These are phyloP conservation scores for Mycena vulgaris DNA, from an alignment of 768 basidiomycete genomes.

Conservation along the genomic window DNA sequence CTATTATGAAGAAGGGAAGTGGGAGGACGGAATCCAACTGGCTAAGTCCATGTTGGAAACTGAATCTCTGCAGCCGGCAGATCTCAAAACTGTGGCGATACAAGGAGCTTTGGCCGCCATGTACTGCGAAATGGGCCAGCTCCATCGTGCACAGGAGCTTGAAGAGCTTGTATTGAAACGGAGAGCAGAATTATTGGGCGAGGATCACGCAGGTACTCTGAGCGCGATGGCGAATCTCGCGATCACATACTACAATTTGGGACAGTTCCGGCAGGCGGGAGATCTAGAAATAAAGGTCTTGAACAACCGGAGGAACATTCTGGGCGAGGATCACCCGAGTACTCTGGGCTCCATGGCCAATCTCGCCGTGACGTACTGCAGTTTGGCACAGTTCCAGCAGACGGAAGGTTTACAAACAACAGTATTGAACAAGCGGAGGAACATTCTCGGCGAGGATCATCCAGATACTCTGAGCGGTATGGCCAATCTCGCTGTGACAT, in stretches of 20 bases:
- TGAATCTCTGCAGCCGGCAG: neutral
- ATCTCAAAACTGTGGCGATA: neutral
- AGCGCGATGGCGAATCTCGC: neutral
- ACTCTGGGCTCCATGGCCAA: neutral
- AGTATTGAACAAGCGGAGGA: no score
- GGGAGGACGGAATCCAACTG: neutral
- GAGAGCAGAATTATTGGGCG: neutral
- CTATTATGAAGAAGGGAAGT: neutral
- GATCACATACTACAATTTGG: neutral
- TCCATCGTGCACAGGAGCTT: neutral
- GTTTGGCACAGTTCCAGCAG: neutral
- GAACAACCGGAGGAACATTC: neutral
- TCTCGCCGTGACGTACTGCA: neutral
- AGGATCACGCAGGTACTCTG: neutral
- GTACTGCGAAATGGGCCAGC: neutral
- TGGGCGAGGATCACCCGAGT: constrained; percentile 1
- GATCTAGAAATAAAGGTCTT: neutral
- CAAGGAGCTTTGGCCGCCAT: neutral
- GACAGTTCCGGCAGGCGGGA: neutral
- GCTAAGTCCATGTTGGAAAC: neutral
- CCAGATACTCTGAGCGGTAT: no score
- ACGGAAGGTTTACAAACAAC: neutral
- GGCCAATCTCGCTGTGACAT: no score
- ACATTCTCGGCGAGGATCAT: no score
- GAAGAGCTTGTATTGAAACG: neutral